These are phyloP conservation scores for Fusarium transvaalense DNA, from an alignment of 2,329 filamentous ascomycete species.

Conservation along the genomic window DNA sequence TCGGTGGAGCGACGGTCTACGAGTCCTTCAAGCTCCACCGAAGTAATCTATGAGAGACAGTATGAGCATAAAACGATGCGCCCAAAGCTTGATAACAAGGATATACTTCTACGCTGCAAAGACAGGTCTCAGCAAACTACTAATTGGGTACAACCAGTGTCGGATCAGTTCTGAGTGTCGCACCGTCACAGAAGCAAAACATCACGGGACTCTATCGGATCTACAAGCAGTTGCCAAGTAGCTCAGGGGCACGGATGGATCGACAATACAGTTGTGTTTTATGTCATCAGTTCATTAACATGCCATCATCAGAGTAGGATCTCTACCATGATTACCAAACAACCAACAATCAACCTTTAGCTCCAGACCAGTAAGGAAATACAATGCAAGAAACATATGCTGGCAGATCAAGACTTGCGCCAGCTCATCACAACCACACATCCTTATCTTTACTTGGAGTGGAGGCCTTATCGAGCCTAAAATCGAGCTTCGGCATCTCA, in stretches of 20 bases:
- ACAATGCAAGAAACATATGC: constrained; percentile 42
- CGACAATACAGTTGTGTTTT: constrained; percentile 38
- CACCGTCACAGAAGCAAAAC: not conserved
- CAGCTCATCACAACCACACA: constrained; percentile 49
- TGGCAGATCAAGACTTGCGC: constrained; percentile 28
- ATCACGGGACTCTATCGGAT: constrained; percentile 16
- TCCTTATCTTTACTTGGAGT: constrained; percentile 51
- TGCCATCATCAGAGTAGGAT: constrained; percentile 52
- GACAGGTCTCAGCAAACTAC: not conserved
- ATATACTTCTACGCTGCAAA: not conserved
- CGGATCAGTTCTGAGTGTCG: constrained; percentile 11
- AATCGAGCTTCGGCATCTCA: constrained; percentile 70
- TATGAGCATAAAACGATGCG: not conserved
- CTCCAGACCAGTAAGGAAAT: constrained; percentile 42
- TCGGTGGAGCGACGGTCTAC: constrained; percentile 69
- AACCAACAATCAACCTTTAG: constrained; percentile 47
- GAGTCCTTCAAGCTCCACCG: constrained; percentile 75
- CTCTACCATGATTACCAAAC: constrained; percentile 48
- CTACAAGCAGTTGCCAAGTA: constrained; percentile 26
- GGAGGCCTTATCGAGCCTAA: constrained; percentile 56
- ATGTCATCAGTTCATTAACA: constrained; percentile 57
- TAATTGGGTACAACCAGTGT: not conserved
- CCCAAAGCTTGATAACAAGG: not conserved
- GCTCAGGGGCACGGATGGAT: constrained; percentile 17
- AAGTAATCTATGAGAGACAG: constrained; percentile 48